Conservation (phyloP, 345 rosid genomes). For the Viola odorata region DNA sequence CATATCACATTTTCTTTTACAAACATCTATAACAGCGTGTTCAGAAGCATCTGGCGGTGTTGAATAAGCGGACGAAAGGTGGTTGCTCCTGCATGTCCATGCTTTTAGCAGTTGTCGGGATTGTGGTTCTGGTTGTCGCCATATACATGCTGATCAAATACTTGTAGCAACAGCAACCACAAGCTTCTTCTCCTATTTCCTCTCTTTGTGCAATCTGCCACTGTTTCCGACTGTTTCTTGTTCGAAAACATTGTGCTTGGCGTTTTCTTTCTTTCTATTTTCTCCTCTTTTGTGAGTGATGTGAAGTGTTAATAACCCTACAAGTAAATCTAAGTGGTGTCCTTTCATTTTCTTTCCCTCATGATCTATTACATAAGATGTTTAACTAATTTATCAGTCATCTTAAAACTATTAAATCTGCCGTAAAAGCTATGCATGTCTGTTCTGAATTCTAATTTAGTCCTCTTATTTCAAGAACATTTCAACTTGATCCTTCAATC, state of each 20-base stretch:
- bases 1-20: too few relatives aligned
- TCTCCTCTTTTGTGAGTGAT: neutral
- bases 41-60: conserved; percentile 77
- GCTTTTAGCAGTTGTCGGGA: conserved; percentile 70
- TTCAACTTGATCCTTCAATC: too few relatives aligned
- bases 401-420: too few relatives aligned
- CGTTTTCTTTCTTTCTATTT: neutral
- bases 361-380: too few relatives aligned
- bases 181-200: neutral
- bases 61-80: conserved; percentile 89
- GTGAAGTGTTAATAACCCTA: neutral
- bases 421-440: too few relatives aligned
- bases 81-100: conserved; percentile 71
- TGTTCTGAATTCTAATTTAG: too few relatives aligned
- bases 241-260: neutral
- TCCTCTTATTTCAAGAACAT: too few relatives aligned
- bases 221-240: neutral
- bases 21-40: conserved; percentile 53
- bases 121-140: conserved; percentile 63
- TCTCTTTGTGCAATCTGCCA: neutral
- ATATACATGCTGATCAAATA: conserved; percentile 68
- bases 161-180: conserved; percentile 33
- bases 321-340: too few relatives aligned
- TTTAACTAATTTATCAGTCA: too few relatives aligned
- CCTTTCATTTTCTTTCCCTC: too few relatives aligned